Evolutionary conservation across 2,329 filamentous ascomycete species (phyloP), one percentile per base, ranked within the genome.

Genomic region (Claviceps cyperi): DNA sequence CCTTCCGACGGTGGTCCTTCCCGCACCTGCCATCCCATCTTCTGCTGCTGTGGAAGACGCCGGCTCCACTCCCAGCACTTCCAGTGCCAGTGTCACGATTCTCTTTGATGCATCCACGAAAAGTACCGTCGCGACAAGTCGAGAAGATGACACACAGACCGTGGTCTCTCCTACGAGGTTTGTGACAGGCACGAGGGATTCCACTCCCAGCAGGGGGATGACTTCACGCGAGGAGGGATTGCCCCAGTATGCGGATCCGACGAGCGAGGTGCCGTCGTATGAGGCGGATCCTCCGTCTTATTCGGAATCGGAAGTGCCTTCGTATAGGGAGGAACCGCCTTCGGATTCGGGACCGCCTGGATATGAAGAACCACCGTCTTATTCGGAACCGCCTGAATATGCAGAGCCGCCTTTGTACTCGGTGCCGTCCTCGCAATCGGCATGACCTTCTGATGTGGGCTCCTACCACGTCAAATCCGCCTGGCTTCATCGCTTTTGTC

Each of bases 381-480:
- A n/a, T n/a, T n/a, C 11, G 19, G 19, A 41, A 5, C 39, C 39
- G 19, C 39, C 39, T 24, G 13, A 19, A 15, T 43, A 43, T 13
- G 13, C 40, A 5, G 19, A 24, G 9, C 49, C 49, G 5, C 49
- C 49, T 14, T 47, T 43, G 5, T 41, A 47, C 37, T 14, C 3
- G 14, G 43, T 43, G 4, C 50, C 47, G 21, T 47, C 47, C 15
- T 41, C 50, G 28, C 47, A 49, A n/a, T 41, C 50, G 13, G 36
- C 41, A 4, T 43, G 38, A 6, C 50, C 50, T 11, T 47, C 51
- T 0, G 47, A 52, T 14, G 51, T 22, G 11, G 37, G 43, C 13
- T 22, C n/a, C n/a, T 22, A 38, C 43, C 43, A 36, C 19, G 41
- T 40, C 48, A 39, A 50, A 14, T 15, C 19, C 15, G 36, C 3